Evolutionary conservation across 305 asterid genomes (phyloP), one percentile per base, ranked within the genome.

Genomic region (Plantago coronopus): DNA sequence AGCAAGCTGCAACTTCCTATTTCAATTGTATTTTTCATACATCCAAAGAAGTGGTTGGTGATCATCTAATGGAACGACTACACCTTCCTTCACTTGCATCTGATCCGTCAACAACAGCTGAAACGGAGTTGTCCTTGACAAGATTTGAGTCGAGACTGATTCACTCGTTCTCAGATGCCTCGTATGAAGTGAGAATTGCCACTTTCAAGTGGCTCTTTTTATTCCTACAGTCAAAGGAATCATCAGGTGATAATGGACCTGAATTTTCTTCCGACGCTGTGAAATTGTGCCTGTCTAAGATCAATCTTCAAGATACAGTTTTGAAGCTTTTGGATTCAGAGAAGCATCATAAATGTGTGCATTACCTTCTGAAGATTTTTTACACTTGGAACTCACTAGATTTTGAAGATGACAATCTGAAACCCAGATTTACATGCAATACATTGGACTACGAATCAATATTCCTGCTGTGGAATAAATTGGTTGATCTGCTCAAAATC

Each of bases 161-260:
- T 55, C 62, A 79, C 40, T 82, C 85, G 61, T 63, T 85, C 76
- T 74, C 95, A 44, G 95, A 89, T 79, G 67, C 76, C 47, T 85
- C 86, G 13, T 93, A 93, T 74, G 99, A 93, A 78, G 97, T 89
- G 50, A 84, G 95, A 62, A 74, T 89, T 63, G 89, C 94, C 55
- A 77, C 96, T 21, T 64, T 93, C 62, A 93, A 89, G 76, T 93
- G 97, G 97, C 89, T 93, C 55, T 80, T 76, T 75, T 74, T 75
- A 79, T 76, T 84, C 70, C 74, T 89, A 48, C 78, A 79, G 74
- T 63, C 72, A 37, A 66, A 76, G 68, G 78, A 76, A 60, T 66
- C 64, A 38, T 67, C 69, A 19, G 74, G 70, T 46, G 59, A 68
- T 61, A 71, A 56, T 53, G 61, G 74, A 46, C 69, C 72, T 68